Conservation (phyloP, 192 early-diverging fungal genomes). For the Chytriomyces sp. region DNA sequence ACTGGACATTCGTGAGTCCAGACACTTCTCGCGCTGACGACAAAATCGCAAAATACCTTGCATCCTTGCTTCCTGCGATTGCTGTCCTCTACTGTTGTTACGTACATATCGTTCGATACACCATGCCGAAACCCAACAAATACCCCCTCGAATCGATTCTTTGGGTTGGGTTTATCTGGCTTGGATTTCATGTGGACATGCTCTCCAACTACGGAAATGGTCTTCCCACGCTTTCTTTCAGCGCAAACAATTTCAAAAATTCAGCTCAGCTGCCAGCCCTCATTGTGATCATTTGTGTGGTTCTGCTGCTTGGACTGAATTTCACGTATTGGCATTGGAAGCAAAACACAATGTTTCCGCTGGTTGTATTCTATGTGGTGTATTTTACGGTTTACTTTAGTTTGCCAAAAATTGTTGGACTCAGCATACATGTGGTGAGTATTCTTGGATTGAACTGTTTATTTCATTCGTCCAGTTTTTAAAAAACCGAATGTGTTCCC, state of each 20-base stretch:
- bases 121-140: slow-evolving; percentile 25
- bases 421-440: slow-evolving; percentile 41
- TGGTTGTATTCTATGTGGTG: slow-evolving; percentile 31
- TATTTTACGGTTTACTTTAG: slow-evolving; percentile 34
- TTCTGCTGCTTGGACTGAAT: slow-evolving; percentile 11
- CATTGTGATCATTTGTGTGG: slow-evolving; percentile 27
- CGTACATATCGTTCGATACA: slow-evolving; percentile 5
- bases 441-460: slow-evolving; percentile 10
- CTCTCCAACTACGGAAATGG: slow-evolving; percentile 24
- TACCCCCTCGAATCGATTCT: slow-evolving; percentile 43
- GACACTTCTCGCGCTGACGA: slow-evolving; percentile 31
- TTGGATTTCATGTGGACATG: slow-evolving; percentile 46
- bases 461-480: neutral
- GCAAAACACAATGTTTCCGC: slow-evolving; percentile 34
- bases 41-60: slow-evolving; percentile 28
- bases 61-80: slow-evolving; percentile 25
- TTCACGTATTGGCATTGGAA: slow-evolving; percentile 34
- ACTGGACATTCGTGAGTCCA: slow-evolving; percentile 37
- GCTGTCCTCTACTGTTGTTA: slow-evolving; percentile 37
- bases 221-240: slow-evolving; percentile 37
- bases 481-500: neutral
- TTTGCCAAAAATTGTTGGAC: slow-evolving; percentile 33
- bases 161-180: slow-evolving; percentile 22
- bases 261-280: slow-evolving; percentile 26
- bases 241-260: slow-evolving; percentile 39